Evolutionary conservation across 305 asterid genomes (phyloP), one percentile per base, ranked within the genome.

Genomic region (Ajuga reptans): DNA sequence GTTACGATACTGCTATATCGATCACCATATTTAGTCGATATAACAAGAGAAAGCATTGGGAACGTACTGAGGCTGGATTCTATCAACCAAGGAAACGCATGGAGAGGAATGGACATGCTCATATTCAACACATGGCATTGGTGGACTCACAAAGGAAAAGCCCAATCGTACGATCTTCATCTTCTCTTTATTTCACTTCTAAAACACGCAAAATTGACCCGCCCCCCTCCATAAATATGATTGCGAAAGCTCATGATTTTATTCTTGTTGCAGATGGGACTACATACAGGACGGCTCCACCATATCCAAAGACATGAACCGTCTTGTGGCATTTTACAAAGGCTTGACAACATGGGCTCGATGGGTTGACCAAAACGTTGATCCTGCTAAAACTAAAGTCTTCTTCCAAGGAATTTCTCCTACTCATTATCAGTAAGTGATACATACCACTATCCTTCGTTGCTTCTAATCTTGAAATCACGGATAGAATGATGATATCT

Each of bases 371-470:
- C 68, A 39, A 9, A 83, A 80, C 29, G 84, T 87, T 12, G 85
- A 87, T 16, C 89, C 92, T 10, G 10, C 74, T 54, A 89, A 79
- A 75, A 87, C 89, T 37, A 84, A 78, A 74, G 92, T 89, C 51
- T 89, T 83, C 81, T 87, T 85, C 81, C 94, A 84, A 18, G 96
- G 94, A 64, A 83, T 87, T 75, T 87, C 94, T 72, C 96, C 95
- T 6, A 80, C 87, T 68, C 96, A 89, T 68, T 85, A 81, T 52
- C 74, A 73, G 96, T 89, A 81, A 83, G 92, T 65, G 27, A 33
- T 18, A 29, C n/a, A 29, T 7, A 21, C 3, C 27, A 49, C 0
- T 8, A 17, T 50, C 10, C 11, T 9, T 36, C 1, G 36, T 16
- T 6, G 4, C 21, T 37, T 9, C 2, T 6, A 41, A 9, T 50